A percentile compares a stretch with the other conserved stretches of the same genome.
Conservation (phyloP, 163 green algal genomes). For the Coccomyxa subellipsoidea region DNA sequence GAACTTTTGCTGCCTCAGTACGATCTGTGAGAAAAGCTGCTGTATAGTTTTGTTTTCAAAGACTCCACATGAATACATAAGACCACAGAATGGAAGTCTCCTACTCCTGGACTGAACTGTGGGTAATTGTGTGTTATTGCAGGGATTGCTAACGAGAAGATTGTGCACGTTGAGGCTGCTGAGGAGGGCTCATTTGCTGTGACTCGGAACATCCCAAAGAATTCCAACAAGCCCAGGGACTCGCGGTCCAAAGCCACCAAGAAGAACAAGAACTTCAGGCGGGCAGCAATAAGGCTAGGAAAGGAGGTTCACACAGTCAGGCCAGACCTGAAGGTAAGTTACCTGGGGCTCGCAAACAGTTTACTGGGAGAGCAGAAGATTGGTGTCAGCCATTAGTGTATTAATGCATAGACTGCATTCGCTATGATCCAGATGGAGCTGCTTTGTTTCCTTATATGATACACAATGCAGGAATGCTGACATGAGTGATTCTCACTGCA, state of each 20-base stretch:
- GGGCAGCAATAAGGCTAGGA: constrained; percentile 14
- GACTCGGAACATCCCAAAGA: constrained; percentile 20
- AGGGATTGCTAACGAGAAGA: constrained; percentile 48
- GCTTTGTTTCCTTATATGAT: too few relatives aligned
- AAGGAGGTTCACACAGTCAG: constrained; percentile 33
- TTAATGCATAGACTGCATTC: too few relatives aligned
- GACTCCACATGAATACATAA: background rate
- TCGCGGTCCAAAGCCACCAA: constrained; percentile 27
- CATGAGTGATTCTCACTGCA: constrained; percentile 6
- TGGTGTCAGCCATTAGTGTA: too few relatives aligned
- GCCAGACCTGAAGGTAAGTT: constrained; percentile 42
- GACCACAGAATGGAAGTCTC: too few relatives aligned
- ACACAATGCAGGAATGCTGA: too few relatives aligned
- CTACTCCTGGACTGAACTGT: too few relatives aligned
- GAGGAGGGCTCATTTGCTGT: constrained; percentile 22
- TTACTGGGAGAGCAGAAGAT: too few relatives aligned
- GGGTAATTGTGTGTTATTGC: background rate
- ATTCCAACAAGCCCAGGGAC: constrained; percentile 26
- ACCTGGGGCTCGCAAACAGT: too few relatives aligned
- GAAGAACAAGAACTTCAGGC: constrained; percentile 41
- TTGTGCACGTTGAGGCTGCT: constrained; percentile 32
- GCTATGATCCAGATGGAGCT: too few relatives aligned
- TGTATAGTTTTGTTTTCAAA: too few relatives aligned
- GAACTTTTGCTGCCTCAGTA: too few relatives aligned
- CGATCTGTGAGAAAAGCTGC: too few relatives aligned